Evolutionary conservation across 352 stramenopile genomes (phyloP).

Genomic region (Phytophthora agathidicida): DNA sequence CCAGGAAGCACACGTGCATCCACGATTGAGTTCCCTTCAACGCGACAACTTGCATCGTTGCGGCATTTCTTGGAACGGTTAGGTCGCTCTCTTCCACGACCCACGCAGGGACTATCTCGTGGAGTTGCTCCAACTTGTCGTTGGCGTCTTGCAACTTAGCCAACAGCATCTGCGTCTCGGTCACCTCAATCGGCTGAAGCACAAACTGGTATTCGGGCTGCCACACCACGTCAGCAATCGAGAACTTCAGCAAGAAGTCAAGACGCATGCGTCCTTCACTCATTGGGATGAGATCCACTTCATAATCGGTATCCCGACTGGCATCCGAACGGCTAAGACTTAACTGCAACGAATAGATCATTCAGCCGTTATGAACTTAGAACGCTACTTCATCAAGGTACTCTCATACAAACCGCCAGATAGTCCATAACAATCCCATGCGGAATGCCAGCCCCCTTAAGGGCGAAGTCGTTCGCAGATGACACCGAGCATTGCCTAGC

Average conservation of each 20-base stretch:
- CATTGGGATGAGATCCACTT: constrained; percentile 32
- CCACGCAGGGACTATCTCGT: constrained; percentile 31
- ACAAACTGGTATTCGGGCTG: constrained; percentile 38
- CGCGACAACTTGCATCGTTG: constrained; percentile 16
- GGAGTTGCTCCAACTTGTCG: constrained; percentile 28
- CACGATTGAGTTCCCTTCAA: constrained; percentile 23
- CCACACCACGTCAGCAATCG: constrained; percentile 30
- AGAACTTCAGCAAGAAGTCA: constrained; percentile 31
- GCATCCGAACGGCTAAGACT: constrained; percentile 9
- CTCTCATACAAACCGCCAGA: too few relatives aligned
- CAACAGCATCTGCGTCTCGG: constrained; percentile 31
- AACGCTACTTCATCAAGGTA: too few relatives aligned
- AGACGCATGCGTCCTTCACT: constrained; percentile 31
- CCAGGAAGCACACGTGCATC: constrained; percentile 22
- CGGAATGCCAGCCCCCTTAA: constrained; percentile 31
- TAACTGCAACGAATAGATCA: constrained; percentile 13
- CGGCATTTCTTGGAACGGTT: constrained; percentile 2
- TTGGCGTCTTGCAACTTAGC: constrained; percentile 32
- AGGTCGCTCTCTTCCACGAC: constrained; percentile 3
- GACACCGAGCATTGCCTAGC: constrained; percentile 32
- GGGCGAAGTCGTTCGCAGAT: constrained; percentile 32
- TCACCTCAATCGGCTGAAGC: constrained; percentile 31
- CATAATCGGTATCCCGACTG: constrained; percentile 7
- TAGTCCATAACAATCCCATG: constrained; percentile 35
- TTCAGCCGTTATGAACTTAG: too few relatives aligned